These are phyloP conservation scores for Vitis hybrid DNA, from an alignment of 177 flowering plant species.

Conservation along the genomic window DNA sequence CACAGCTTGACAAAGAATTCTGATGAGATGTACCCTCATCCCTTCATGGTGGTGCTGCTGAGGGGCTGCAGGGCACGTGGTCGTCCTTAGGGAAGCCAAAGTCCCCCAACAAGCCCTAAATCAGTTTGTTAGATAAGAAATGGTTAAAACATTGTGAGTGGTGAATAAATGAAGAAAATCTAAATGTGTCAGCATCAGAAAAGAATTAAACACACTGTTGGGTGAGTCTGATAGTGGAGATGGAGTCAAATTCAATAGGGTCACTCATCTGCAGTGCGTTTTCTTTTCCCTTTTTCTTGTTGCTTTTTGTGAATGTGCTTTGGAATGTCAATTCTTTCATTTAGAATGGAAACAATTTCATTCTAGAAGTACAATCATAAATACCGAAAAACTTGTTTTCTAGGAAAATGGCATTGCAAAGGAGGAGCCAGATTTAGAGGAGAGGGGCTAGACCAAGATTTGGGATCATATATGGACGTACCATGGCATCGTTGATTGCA, in stretches of 20 bases:
- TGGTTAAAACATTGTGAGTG: neutral
- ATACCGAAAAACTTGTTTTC: too few relatives aligned
- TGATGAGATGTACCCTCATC: neutral
- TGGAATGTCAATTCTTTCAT: neutral
- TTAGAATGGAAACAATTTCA: neutral
- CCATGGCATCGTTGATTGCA: constrained; percentile 87
- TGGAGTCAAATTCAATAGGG: neutral
- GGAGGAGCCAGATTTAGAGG: neutral
- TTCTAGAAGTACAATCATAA: too few relatives aligned
- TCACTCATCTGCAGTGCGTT: neutral
- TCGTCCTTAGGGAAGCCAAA: constrained; percentile 51
- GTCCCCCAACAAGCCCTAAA: constrained; percentile 54
- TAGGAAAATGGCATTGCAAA: too few relatives aligned
- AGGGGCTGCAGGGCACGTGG: constrained; percentile 10
- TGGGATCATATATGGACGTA: constrained; percentile 27
- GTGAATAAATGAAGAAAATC: too few relatives aligned
- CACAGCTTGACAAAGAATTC: constrained; percentile 7
- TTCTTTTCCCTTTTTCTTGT: neutral
- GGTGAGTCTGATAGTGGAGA: too few relatives aligned
- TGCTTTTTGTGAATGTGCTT: neutral
- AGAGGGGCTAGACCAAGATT: neutral
- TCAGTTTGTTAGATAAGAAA: neutral
- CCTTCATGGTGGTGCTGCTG: constrained; percentile 25
- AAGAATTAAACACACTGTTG: too few relatives aligned
- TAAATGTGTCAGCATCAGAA: too few relatives aligned